Evolutionary conservation across 768 basidiomycete species (phyloP).

Genomic region (Boletus tomentosulus): DNA sequence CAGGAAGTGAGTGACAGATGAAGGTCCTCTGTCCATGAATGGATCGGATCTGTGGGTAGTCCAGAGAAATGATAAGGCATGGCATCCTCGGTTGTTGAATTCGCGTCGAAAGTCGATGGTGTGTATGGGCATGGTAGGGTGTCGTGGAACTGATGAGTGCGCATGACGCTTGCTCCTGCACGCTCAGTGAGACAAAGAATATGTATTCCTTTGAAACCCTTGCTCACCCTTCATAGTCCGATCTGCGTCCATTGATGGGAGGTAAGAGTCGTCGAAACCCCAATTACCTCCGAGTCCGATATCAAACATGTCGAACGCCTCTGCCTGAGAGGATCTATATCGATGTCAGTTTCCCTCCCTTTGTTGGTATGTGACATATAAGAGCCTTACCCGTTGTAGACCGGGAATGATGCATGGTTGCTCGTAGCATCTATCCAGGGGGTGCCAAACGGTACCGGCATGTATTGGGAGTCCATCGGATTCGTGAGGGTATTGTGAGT

Average conservation of each 20-base stretch:
- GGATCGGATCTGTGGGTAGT: no score
- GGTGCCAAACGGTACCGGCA: no score
- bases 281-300: neutral
- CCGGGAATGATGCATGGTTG: neutral
- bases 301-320: neutral
- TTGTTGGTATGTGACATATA: neutral
- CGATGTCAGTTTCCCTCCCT: neutral
- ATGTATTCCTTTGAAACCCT: neutral
- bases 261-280: neutral
- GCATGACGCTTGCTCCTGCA: neutral
- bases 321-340: neutral
- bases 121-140: neutral
- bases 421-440: neutral
- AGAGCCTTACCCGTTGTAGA: neutral
- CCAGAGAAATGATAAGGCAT: neutral
- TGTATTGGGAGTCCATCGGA: neutral
- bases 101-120: no score
- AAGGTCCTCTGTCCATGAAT: neutral
- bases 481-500: neutral
- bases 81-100: neutral
- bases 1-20: neutral
- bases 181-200: neutral
- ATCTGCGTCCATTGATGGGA: neutral
- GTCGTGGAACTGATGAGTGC: neutral
- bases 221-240: slow-evolving; percentile 2